phyloP scores from a whole-genome alignment of 257 asterid genomes.

The Coffea eugenioides region DNA sequence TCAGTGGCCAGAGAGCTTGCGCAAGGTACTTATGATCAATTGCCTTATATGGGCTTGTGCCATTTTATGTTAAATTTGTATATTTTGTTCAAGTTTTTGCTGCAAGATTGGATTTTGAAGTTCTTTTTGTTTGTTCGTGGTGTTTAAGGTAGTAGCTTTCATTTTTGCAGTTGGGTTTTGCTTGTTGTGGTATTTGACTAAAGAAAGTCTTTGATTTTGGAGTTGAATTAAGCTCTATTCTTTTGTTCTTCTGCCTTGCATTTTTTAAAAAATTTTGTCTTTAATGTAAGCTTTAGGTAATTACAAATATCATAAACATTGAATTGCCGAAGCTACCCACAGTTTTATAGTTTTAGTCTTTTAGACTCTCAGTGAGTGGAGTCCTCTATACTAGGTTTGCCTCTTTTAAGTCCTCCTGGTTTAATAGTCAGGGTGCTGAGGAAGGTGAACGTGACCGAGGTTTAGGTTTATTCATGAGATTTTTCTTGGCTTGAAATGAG shows the following conservation, averaged over 20 bases:
- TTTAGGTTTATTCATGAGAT: neutral
- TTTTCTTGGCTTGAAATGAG: neutral
- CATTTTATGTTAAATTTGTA: neutral
- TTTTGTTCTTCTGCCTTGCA: neutral
- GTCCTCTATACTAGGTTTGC: too few species aligned
- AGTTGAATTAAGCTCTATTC: neutral
- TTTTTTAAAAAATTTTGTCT: neutral
- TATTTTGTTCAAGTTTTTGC: neutral
- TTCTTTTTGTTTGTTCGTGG: neutral
- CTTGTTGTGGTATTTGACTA: neutral
- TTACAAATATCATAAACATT: neutral
- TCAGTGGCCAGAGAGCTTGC: constrained; percentile 93
- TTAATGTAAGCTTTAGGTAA: neutral
- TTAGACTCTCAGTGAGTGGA: too few species aligned
- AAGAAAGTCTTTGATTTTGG: neutral
- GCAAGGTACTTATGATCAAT: constrained; percentile 47
- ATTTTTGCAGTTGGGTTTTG: neutral
- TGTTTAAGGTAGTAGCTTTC: neutral
- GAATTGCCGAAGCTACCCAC: neutral
- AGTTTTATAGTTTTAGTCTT: too few species aligned
- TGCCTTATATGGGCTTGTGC: neutral
- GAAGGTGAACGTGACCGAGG: too few species aligned
- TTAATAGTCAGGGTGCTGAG: too few species aligned
- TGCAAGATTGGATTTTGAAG: neutral
- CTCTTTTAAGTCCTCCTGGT: too few species aligned